Evolutionary conservation across 371 early-diverging fungal genomes (phyloP), one percentile per base, ranked within the genome.

Genomic region (Mucor irregularis): DNA sequence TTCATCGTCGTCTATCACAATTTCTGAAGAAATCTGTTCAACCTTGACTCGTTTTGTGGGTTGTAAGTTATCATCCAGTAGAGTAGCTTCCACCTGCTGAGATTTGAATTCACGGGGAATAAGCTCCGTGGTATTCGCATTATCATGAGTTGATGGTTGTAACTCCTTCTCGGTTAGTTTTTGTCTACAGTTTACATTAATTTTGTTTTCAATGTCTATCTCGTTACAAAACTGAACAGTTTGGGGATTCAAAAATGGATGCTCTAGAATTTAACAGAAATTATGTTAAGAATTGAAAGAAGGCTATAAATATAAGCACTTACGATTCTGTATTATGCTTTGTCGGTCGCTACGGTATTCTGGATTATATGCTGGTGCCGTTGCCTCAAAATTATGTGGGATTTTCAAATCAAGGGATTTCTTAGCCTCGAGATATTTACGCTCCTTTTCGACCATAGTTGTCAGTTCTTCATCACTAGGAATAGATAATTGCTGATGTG

Each of bases 231-330:
- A 83, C 4, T 51, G 67, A 1, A 53, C 72, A 7, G 90, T 92
- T 56, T 92, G 92, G 1, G 90, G 89, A 61, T 90, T 92, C 14
- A 65, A 39, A n/a, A 63, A 62, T 14, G 78, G 74, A 25, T 50
- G 24, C n/a, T 56, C 84, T 82, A 62, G 1, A 47, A 9, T 29
- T 4, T 21, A 24, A 43, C 2, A 21, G 16, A n/a, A 4, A 16
- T n/a, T 17, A 13, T 5, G 11, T 30, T 4, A 28, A 22, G 29
- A 19, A 17, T 26, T 22, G 5, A 16, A 21, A 22, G 4, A 29
- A 39, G 10, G 10, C 14, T 1, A 0, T 16, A 5, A 9, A 28
- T n/a, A 6, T n/a, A n/a, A n/a, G 22, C 16, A 62, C 59, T 68
- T 55, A 78, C 83, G 50, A 29, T 53, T 50, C 17, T 63, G 49